Conservation (phyloP, 306 rosid genomes). For the Phaseolus lunatus region DNA sequence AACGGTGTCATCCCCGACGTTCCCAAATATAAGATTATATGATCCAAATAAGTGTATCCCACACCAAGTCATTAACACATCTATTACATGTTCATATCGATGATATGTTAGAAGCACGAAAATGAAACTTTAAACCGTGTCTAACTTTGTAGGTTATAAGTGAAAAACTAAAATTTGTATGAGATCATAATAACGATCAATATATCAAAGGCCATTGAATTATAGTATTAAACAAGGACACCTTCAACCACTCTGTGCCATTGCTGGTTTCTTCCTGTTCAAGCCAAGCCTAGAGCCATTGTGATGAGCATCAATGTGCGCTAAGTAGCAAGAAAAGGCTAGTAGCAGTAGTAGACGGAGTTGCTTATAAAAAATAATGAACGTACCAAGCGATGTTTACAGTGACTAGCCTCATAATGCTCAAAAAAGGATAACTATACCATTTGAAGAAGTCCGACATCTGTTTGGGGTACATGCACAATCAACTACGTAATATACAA, state of each 20-base stretch:
- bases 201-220: not conserved
- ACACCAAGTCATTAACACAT: no score
- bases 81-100: no score
- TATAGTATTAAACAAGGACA: not conserved
- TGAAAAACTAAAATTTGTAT: no score
- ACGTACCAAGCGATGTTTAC: not conserved
- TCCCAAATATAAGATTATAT: no score
- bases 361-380: not conserved
- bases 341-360: not conserved
- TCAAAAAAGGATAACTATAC: not conserved
- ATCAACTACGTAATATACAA: constrained; percentile 41
- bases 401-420: not conserved
- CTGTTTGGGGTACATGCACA: constrained; percentile 29
- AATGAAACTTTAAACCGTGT: no score
- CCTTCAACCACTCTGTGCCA: not conserved
- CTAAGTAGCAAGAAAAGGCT: not conserved
- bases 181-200: no score
- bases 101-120: no score
- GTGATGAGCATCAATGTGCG: not conserved
- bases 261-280: not conserved
- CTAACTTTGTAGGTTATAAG: no score
- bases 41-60: no score
- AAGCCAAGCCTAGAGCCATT: constrained; percentile 3
- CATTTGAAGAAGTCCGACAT: not conserved
- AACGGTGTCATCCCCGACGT: no score